Evolutionary conservation across 805 yeast genomes (phyloP).

Genomic region (Metschnikowia lunata): DNA sequence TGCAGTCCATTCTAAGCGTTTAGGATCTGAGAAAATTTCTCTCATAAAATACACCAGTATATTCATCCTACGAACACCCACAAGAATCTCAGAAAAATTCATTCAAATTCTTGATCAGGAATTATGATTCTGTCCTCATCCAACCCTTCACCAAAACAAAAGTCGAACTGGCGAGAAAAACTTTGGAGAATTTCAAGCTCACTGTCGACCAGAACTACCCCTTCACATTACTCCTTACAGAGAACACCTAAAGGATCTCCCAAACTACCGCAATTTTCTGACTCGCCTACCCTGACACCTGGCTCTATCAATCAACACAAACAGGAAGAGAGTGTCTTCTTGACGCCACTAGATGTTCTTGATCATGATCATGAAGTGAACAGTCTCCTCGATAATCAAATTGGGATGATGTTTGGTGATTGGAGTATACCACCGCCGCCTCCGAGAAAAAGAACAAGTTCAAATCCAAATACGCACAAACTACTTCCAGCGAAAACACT

Average conservation of each 20-base stretch:
- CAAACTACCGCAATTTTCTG: slow-evolving; percentile 9
- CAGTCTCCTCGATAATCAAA: slow-evolving; percentile 11
- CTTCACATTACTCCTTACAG: neutral
- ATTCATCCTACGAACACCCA: neutral
- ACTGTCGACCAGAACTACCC: slow-evolving; percentile 1
- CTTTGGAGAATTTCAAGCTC: slow-evolving; percentile 8
- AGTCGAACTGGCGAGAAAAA: slow-evolving; percentile 9
- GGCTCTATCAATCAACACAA: slow-evolving; percentile 3
- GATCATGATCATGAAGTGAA: slow-evolving; percentile 12
- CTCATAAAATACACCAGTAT: neutral
- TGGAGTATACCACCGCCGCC: slow-evolving; percentile 18
- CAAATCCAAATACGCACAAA: slow-evolving; percentile 1
- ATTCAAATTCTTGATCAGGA: no score
- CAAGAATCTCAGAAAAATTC: neutral
- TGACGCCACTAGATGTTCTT: slow-evolving; percentile 17
- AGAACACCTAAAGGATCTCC: slow-evolving; percentile 9
- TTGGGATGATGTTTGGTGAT: slow-evolving; percentile 13
- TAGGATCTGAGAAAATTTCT: neutral
- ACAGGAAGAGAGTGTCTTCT: slow-evolving; percentile 7
- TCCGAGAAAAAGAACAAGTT: slow-evolving; percentile 8
- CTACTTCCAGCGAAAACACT: slow-evolving; percentile 1
- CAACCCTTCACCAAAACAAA: slow-evolving; percentile 4
- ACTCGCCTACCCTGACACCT: slow-evolving; percentile 14
- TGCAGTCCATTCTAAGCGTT: neutral
- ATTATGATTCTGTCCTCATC: slow-evolving; percentile 9